phyloP scores from a whole-genome alignment of 352 stramenopile species.

The Globisporangium cystogenes region DNA sequence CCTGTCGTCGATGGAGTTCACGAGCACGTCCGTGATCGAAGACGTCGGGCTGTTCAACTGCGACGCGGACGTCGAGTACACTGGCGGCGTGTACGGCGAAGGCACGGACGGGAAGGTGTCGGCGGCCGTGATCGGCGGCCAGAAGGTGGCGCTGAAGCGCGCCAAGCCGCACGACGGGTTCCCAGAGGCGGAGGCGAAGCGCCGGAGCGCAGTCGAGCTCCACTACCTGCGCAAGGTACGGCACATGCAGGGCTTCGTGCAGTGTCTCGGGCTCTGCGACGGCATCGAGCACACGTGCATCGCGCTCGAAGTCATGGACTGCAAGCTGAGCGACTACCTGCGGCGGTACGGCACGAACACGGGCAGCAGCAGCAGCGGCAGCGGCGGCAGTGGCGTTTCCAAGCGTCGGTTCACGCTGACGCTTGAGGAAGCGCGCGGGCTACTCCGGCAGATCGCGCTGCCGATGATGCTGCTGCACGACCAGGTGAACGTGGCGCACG shows the following conservation, averaged over 20 bases:
- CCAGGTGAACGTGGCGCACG: constrained; percentile 73
- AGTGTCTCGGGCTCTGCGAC: constrained; percentile 78
- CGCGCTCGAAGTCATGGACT: constrained; percentile 84
- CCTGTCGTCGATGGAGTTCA: constrained; percentile 34
- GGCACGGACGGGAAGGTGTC: constrained; percentile 78
- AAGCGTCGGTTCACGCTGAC: constrained; percentile 60
- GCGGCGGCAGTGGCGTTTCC: constrained; percentile 18
- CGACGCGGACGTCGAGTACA: constrained; percentile 73
- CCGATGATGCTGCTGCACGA: constrained; percentile 80
- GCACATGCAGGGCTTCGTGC: constrained; percentile 70
- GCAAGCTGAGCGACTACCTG: constrained; percentile 84
- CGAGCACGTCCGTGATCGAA: constrained; percentile 75
- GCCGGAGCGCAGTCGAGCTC: constrained; percentile 64
- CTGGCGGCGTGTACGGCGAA: constrained; percentile 78
- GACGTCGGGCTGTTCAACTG: constrained; percentile 85
- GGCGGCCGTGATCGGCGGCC: constrained; percentile 64
- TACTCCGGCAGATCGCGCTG: constrained; percentile 72
- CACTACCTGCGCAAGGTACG: constrained; percentile 77
- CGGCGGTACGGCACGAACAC: constrained; percentile 45
- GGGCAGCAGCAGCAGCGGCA: constrained; percentile 13
- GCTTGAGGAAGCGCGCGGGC: constrained; percentile 38
- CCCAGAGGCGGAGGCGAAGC: constrained; percentile 73
- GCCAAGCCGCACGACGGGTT: constrained; percentile 77
- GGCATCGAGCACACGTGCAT: constrained; percentile 85
- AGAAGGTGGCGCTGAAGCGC: constrained; percentile 81